Base-by-base conservation (phyloP, 2,329 filamentous ascomycete species). In the Fusarium annulatum region DNA sequence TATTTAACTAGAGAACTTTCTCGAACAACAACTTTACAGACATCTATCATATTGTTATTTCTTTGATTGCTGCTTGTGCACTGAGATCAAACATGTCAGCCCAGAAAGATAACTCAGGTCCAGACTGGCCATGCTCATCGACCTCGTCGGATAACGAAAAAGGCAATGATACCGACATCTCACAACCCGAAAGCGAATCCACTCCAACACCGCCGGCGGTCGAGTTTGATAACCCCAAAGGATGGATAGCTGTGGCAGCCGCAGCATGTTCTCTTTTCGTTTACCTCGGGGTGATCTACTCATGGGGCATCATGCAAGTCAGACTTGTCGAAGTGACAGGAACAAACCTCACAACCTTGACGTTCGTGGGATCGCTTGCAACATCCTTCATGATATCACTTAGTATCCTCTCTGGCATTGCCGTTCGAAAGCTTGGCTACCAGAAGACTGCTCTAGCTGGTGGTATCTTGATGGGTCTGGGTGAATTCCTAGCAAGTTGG, bases 251-350 rank as follows among this genome's bases (percentile, higher is more conserved):
- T 7, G 75, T 77, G 0, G 30, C 42, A 9, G 75, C 75, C 6
- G 75, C 75, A 18, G 61, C 75, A 3, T 77, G 75, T 18, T 76
- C 75, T 0, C 34, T 80, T 3, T 80, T 80, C 4, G 70, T 80
- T 3, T 80, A 80, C 23, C 76, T 80, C 1, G 79, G 79, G 0
- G 74, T 80, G 15, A 61, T 80, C n/a, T 80, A 80, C 52, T 80
- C 79, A 0, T 80, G 78, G 76, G 79, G 79, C 30, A 79, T 80
- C 15, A 76, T 80, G 67, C 79, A 80, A 56, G 72, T 80, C 26
- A 58, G 72, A 21, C 75, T 80, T 2, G 73, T 78, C 11, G 75
- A 78, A 23, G 75, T 77, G 1, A 77, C 76, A 0, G 67, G 67
- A 9, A 68, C 79, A 0, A 75, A 61, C 5, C 38, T 80, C 14